phyloP scores from a whole-genome alignment of 2,329 filamentous ascomycete species.

The Chaetomium strumarium region DNA sequence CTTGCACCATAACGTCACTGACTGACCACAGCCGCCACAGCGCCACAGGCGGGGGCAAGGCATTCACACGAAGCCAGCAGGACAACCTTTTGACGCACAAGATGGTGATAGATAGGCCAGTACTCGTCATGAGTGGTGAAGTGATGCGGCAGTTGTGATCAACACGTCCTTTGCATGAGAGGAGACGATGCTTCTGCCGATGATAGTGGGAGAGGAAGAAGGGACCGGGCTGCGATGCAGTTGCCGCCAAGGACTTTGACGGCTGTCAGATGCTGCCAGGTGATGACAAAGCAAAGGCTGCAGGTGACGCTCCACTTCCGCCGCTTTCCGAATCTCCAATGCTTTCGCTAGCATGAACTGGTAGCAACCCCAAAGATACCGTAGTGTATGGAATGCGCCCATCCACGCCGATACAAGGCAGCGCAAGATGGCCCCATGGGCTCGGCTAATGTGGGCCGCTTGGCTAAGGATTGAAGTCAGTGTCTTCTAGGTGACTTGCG shows the following conservation, averaged over 20 bases:
- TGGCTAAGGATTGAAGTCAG: constrained; percentile 14
- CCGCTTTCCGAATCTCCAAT: not conserved
- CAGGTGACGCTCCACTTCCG: not conserved
- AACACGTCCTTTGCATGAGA: too few species aligned
- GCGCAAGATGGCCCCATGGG: constrained; percentile 6
- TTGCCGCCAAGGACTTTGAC: too few species aligned
- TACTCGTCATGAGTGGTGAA: not conserved
- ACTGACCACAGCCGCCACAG: too few species aligned
- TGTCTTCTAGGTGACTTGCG: not conserved
- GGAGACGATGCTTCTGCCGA: too few species aligned
- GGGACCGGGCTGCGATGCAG: too few species aligned
- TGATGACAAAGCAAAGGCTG: not conserved
- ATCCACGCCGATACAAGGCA: not conserved
- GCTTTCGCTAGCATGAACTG: not conserved
- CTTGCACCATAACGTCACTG: too few species aligned
- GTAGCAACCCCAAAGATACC: too few species aligned
- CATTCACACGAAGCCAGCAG: constrained; percentile 1
- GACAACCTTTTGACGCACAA: constrained; percentile 11
- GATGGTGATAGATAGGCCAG: not conserved
- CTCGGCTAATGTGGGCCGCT: constrained; percentile 12
- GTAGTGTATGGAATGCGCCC: too few species aligned
- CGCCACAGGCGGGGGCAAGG: not conserved
- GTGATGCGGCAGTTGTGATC: too few species aligned
- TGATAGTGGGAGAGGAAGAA: too few species aligned
- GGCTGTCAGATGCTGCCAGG: not conserved